These are phyloP conservation scores for Fomitopsis pinicola DNA, from an alignment of 1,284 basidiomycete genomes.

Conservation along the genomic window DNA sequence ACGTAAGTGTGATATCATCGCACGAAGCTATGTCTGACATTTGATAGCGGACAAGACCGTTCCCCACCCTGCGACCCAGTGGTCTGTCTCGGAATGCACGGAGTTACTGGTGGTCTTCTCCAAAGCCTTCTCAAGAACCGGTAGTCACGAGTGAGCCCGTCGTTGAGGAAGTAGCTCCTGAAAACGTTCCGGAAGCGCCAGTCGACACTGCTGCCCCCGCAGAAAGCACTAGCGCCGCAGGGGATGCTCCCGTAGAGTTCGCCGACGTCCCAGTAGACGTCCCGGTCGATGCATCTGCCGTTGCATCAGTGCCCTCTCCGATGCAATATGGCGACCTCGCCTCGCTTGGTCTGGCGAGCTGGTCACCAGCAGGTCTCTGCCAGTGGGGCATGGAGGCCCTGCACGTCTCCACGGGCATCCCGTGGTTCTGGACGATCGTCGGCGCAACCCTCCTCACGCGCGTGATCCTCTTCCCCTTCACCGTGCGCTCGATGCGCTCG, in stretches of 20 bases:
- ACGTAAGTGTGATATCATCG: background rate
- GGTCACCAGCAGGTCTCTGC: conserved; percentile 39
- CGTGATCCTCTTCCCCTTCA: conserved; percentile 64
- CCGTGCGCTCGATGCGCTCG: conserved; percentile 63
- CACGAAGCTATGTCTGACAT: background rate
- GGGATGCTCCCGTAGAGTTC: background rate
- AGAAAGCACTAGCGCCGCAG: background rate
- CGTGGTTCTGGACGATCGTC: conserved; percentile 87
- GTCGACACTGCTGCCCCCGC: conserved; percentile 1
- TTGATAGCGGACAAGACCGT: conserved; percentile 3
- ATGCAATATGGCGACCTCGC: conserved; percentile 79
- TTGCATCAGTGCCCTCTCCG: conserved; percentile 21
- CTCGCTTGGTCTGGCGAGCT: conserved; percentile 68
- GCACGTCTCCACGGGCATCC: conserved; percentile 71
- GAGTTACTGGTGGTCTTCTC: conserved; percentile 9
- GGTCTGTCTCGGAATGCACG: conserved; percentile 2
- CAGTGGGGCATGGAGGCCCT: conserved; percentile 63
- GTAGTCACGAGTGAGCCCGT: background rate
- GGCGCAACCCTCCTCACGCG: conserved; percentile 70
- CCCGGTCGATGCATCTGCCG: conserved; percentile 3
- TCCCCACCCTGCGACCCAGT: background rate
- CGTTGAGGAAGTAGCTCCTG: background rate
- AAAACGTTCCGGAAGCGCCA: background rate
- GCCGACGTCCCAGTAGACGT: background rate
- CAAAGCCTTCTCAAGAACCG: background rate